Conservation (phyloP, 2,329 filamentous ascomycete genomes). For the Atkinsonella hypoxylon region DNA sequence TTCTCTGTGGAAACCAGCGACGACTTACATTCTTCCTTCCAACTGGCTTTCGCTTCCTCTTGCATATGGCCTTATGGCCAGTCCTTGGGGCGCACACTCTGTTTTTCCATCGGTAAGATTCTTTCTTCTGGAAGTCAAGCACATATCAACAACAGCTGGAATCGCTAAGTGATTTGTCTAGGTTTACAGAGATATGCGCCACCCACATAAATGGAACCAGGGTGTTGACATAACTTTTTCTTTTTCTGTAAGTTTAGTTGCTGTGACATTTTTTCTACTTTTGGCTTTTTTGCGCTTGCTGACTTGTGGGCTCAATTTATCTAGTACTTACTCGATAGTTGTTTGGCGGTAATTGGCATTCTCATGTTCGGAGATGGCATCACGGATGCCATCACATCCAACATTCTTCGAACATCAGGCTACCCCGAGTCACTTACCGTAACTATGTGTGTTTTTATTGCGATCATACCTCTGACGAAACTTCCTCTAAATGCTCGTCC, state of each 20-base stretch:
- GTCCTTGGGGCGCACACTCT: slow-evolving; percentile 50
- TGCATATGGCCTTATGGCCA: slow-evolving; percentile 84
- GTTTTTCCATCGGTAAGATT: slow-evolving; percentile 63
- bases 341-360: slow-evolving; percentile 71
- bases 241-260: slow-evolving; percentile 50
- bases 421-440: slow-evolving; percentile 67
- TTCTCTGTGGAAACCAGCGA: slow-evolving; percentile 69
- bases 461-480: slow-evolving; percentile 90
- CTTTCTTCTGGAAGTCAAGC: not conserved
- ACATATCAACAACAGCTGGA: too few species aligned
- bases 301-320: not conserved
- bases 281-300: not conserved
- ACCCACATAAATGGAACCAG: slow-evolving; percentile 68
- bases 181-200: slow-evolving; percentile 52
- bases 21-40: slow-evolving; percentile 68
- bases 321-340: slow-evolving; percentile 66
- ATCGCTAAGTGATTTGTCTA: slow-evolving; percentile 13
- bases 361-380: slow-evolving; percentile 94
- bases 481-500: slow-evolving; percentile 84
- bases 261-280: too few species aligned
- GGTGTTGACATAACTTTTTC: slow-evolving; percentile 71
- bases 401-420: slow-evolving; percentile 62
- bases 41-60: slow-evolving; percentile 83
- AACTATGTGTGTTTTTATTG: slow-evolving; percentile 74
- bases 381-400: slow-evolving; percentile 79